These are phyloP conservation scores for Meripilus lineatus DNA, from an alignment of 1,284 basidiomycete genomes.

Conservation along the genomic window DNA sequence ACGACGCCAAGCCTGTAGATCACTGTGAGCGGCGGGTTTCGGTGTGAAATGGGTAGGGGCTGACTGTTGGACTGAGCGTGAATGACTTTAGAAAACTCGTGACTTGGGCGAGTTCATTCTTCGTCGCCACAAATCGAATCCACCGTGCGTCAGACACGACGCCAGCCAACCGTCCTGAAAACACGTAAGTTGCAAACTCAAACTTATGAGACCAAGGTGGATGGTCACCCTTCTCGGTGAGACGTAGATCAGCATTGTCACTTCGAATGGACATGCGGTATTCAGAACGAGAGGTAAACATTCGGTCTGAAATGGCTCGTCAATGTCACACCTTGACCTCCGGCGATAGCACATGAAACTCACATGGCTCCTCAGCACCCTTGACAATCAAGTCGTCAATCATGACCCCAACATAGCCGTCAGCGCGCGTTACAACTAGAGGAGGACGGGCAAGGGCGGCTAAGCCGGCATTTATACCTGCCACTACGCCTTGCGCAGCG, in stretches of 20 bases:
- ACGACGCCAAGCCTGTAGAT: no score
- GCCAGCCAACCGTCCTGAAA: slow-evolving; percentile 45
- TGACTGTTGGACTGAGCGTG: slow-evolving; percentile 58
- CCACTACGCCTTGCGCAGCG: slow-evolving; percentile 80
- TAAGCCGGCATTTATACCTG: slow-evolving; percentile 85
- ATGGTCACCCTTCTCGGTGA: slow-evolving; percentile 67
- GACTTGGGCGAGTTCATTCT: slow-evolving; percentile 45
- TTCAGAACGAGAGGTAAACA: slow-evolving; percentile 90
- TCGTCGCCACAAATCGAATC: slow-evolving; percentile 44
- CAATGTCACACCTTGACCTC: not conserved
- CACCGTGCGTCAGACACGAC: slow-evolving; percentile 66
- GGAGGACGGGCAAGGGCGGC: slow-evolving; percentile 51
- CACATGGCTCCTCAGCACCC: slow-evolving; percentile 87
- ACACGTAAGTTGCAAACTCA: not conserved
- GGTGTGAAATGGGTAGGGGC: no score
- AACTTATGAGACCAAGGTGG: not conserved
- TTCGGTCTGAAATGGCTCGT: slow-evolving; percentile 56
- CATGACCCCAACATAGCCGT: slow-evolving; percentile 85
- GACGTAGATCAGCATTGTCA: slow-evolving; percentile 82
- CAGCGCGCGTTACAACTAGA: slow-evolving; percentile 71
- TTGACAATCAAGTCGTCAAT: slow-evolving; percentile 86
- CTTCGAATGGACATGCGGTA: slow-evolving; percentile 84
- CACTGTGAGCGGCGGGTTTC: no score
- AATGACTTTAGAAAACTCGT: slow-evolving; percentile 45
- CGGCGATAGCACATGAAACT: slow-evolving; percentile 21